phyloP scores from a whole-genome alignment of 2,329 filamentous ascomycete genomes.

The Trichoderma atroviride region DNA sequence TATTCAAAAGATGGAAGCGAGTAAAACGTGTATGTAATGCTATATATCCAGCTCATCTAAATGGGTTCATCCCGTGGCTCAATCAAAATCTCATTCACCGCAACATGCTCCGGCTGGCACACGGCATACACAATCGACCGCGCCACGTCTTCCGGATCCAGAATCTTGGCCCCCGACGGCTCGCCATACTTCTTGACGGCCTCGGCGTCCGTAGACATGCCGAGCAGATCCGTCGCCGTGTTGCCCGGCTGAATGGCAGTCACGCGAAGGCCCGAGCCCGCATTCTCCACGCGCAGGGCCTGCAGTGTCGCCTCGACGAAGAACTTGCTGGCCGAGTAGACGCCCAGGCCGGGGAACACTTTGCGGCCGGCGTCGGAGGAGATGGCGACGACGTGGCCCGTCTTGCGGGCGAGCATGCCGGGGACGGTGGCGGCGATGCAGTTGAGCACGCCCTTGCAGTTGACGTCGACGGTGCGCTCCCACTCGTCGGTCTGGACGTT shows the following conservation, averaged over 20 bases:
- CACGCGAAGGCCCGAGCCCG: conserved; percentile 70
- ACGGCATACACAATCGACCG: conserved; percentile 73
- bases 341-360: conserved; percentile 78
- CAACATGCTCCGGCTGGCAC: conserved; percentile 72
- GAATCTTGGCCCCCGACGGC: conserved; percentile 72
- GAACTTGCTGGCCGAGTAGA: conserved; percentile 83
- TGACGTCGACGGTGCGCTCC: conserved; percentile 82
- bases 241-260: conserved; percentile 79
- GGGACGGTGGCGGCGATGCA: conserved; percentile 71
- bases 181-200: conserved; percentile 78
- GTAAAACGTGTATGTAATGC: too few relatives aligned
- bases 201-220: conserved; percentile 75
- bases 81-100: conserved; percentile 79
- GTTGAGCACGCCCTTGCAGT: conserved; percentile 81
- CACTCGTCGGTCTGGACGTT: conserved; percentile 74
- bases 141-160: conserved; percentile 75
- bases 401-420: conserved; percentile 68
- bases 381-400: conserved; percentile 76
- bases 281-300: conserved; percentile 73
- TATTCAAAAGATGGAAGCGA: not conserved
- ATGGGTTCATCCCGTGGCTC: conserved; percentile 78
- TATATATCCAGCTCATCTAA: conserved; percentile 37
- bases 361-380: conserved; percentile 82
- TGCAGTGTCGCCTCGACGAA: conserved; percentile 85
- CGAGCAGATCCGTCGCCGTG: conserved; percentile 70